A percentile compares a stretch with the other conserved stretches of the same genome.
phyloP scores from a whole-genome alignment of 2,329 filamentous ascomycete genomes.

The Shiraia sp. region DNA sequence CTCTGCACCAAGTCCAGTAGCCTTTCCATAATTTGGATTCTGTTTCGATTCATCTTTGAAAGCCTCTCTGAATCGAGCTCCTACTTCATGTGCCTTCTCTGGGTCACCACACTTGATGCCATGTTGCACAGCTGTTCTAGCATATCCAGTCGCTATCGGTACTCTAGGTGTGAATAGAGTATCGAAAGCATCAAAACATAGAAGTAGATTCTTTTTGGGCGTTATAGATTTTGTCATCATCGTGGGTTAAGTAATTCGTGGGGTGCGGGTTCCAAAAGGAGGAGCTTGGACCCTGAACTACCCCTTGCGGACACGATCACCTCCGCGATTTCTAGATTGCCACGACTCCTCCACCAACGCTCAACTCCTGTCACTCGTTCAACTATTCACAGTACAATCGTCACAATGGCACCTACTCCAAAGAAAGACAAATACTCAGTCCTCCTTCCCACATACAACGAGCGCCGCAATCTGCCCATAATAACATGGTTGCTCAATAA shows the following conservation, averaged over 20 bases:
- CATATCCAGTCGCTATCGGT: conserved; percentile 60
- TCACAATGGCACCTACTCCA: conserved; percentile 37
- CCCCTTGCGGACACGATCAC: conserved; percentile 29
- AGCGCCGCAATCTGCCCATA: conserved; percentile 95
- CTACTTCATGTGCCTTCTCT: conserved; percentile 27
- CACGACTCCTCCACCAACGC: conserved; percentile 15
- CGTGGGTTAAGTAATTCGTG: conserved; percentile 16
- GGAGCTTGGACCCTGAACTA: conserved; percentile 2
- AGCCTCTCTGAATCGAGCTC: conserved; percentile 43
- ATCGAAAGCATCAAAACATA: conserved; percentile 69
- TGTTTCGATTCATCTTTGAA: conserved; percentile 53
- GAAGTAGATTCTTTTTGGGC: conserved; percentile 53
- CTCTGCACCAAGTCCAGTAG: conserved; percentile 54
- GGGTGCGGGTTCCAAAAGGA: conserved; percentile 18
- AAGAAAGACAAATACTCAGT: conserved; percentile 86
- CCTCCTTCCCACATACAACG: conserved; percentile 97
- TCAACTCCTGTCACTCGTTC: conserved; percentile 37
- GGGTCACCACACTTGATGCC: conserved; percentile 53
- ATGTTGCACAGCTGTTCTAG: conserved; percentile 54
- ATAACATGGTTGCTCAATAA: conserved; percentile 91
- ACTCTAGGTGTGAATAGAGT: conserved; percentile 61
- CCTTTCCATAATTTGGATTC: conserved; percentile 64
- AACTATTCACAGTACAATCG: conserved; percentile 16
- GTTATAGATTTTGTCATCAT: conserved; percentile 6
- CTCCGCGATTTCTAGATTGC: conserved; percentile 18